Evolutionary conservation across 768 basidiomycete genomes (phyloP), one percentile per base, ranked within the genome.

Genomic region (Suillus subaureus): DNA sequence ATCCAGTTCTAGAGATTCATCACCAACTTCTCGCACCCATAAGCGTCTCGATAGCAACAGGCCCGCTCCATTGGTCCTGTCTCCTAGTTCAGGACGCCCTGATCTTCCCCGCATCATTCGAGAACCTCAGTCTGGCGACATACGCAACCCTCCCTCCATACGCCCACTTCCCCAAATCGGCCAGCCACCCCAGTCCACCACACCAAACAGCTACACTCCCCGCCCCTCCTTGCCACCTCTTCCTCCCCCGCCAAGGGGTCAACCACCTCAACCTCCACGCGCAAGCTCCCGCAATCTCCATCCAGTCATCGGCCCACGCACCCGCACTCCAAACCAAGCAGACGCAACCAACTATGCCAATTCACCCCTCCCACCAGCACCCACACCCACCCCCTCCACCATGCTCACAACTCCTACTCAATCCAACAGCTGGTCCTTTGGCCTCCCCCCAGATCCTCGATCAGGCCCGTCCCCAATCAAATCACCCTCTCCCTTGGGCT

Each of bases 11-110:
- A 63, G 73, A 31, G 73, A 70, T 3, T 31, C 71, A 5, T 73
- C 76, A 1, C 72, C 79, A 26, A 70, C 66, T 4, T 76, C 76
- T 21, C 75, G 75, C 55, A 76, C 74, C 18, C 75, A 77, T 37
- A 82, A 87, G 67, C 82, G 87, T 28, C 80, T 87, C 33, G 86
- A 91, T 69, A 85, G 80, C 61, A 84, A 82, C 47, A 80, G 94
- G 66, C 95, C 94, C 5, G 90, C 94, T 0, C 94, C 95, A 0
- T 80, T 97, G n/a, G 87, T 91, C 69, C 82, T 97, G 12, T 82
- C 85, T 21, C 82, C 82, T 1, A 83, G 82, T 65, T 74, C 82
- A 13, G 80, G 80, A 4, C 80, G 88, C 47, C 78, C 81, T 18
- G 89, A 90, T 72, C 85, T 95, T 1, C 94, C 94, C 7, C 87